Evolutionary conservation across 2,329 filamentous ascomycete genomes (phyloP), one percentile per base, ranked within the genome.

Genomic region (Ophiostoma fasciatum): DNA sequence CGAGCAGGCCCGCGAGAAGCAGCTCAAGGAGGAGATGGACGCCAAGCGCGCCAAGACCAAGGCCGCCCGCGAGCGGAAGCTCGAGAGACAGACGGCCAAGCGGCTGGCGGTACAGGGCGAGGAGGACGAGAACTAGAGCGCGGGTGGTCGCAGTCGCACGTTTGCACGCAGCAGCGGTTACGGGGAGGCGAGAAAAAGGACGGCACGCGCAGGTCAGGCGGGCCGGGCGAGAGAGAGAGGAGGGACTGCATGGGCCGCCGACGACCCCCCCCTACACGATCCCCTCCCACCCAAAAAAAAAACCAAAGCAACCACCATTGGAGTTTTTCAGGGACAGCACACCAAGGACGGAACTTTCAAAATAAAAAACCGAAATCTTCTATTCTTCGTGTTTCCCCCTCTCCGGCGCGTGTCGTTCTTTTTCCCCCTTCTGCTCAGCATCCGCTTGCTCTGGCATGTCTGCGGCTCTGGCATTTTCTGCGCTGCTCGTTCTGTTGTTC

Each of bases 11-110:
- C 90, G 90, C 66, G 90, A 96, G 81, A 78, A 78, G 68, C 68
- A 78, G 59, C 77, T 98, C 66, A 88, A 93, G 81, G 87, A 96
- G 63, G 87, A 96, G 74, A 98, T 98, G 90, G 90, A 96, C 63
- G 84, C 82, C 74, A 96, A 94, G 80, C 85, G 90, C 71, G 84
- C 85, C 64, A 94, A 94, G 85, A 96, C 85, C 78, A 96, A 94
- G 87, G 90, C 90, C 61, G 90, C 90, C 57, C 85, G 90, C 70
- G 90, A 96, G 81, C 81, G 90, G 74, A 90, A 90, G 79, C 68
- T 78, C 67, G 84, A 94, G 74, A 82, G 92, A 67, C 74, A 80
- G 62, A 64, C 71, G 61, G 78, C 81, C 64, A 98, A 98, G 88
- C 78, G 85, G 64, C 79, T 74, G 59, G 85, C 83, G 59, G 63